These are phyloP conservation scores for Neospermospora avenae DNA, from an alignment of 2,329 filamentous ascomycete species.

Conservation along the genomic window DNA sequence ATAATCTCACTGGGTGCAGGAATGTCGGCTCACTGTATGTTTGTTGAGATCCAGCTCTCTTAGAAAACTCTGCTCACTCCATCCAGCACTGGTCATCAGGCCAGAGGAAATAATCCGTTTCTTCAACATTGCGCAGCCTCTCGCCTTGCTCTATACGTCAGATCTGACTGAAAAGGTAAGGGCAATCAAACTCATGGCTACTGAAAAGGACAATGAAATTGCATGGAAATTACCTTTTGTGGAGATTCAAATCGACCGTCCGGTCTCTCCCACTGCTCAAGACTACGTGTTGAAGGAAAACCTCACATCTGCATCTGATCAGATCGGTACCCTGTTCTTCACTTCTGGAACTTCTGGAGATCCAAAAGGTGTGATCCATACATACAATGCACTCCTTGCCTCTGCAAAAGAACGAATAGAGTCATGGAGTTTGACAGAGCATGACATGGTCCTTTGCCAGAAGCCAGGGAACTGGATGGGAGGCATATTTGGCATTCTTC, in stretches of 20 bases:
- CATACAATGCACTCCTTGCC: constrained; percentile 22
- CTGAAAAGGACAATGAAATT: constrained; percentile 3
- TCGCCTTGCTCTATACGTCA: constrained; percentile 21
- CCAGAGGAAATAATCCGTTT: constrained; percentile 21
- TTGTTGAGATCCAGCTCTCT: not conserved
- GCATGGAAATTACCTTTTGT: constrained; percentile 13
- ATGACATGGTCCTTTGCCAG: constrained; percentile 20
- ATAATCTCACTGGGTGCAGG: constrained; percentile 24
- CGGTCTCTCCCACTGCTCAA: constrained; percentile 7
- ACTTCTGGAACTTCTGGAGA: constrained; percentile 25
- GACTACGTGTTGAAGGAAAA: constrained; percentile 7
- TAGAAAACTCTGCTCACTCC: constrained; percentile 11
- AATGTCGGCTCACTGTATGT: constrained; percentile 23
- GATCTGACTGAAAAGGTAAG: constrained; percentile 15
- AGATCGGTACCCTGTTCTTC: constrained; percentile 22
- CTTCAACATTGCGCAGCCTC: constrained; percentile 19
- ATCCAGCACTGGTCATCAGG: constrained; percentile 22
- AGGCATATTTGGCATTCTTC: constrained; percentile 23
- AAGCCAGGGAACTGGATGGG: constrained; percentile 26
- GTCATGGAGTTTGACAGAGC: constrained; percentile 24
- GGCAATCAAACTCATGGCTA: constrained; percentile 14
- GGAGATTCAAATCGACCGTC: constrained; percentile 11
- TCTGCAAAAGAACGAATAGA: constrained; percentile 23
- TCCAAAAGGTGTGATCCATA: constrained; percentile 24
- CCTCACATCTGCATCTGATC: not conserved